Conservation (phyloP, 2,329 filamentous ascomycete species). For the Cryphonectria naterciae region DNA sequence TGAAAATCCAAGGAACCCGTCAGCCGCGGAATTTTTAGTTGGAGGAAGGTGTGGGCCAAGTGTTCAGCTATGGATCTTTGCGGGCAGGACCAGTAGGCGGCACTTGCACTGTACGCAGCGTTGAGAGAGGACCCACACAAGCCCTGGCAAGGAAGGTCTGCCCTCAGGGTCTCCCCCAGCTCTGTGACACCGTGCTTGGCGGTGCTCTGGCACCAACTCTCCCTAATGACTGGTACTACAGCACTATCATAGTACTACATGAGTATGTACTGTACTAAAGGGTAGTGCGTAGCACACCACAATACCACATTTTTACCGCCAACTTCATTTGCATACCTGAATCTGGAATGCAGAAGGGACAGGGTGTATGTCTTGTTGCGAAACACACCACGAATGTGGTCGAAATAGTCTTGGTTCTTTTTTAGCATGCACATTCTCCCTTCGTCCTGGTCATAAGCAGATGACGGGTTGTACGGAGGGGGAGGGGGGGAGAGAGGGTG, state of each 20-base stretch:
- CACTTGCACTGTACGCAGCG: neutral
- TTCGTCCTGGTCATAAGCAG: neutral
- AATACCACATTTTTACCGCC: neutral
- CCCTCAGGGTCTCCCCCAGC: slow-evolving; percentile 1
- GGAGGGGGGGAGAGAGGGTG: neutral
- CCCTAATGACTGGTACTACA: neutral
- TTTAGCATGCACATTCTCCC: neutral
- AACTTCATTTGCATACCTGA: neutral
- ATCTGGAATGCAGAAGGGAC: neutral
- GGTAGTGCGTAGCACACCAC: neutral
- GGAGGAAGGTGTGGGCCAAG: neutral
- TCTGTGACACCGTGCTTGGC: neutral
- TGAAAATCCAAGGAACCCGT: neutral
- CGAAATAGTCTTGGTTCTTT: neutral
- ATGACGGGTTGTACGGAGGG: neutral
- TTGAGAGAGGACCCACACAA: neutral
- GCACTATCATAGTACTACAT: no score
- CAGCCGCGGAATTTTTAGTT: slow-evolving; percentile 1
- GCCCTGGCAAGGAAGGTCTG: neutral
- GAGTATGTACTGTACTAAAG: no score
- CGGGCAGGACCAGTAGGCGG: neutral
- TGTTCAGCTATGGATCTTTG: slow-evolving; percentile 1
- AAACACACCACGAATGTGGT: neutral
- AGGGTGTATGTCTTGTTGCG: neutral
- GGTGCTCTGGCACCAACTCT: neutral